These are phyloP conservation scores for Bryum argenteum DNA, from an alignment of 225 moss, liverwort and hornwort genomes.

Conservation along the genomic window DNA sequence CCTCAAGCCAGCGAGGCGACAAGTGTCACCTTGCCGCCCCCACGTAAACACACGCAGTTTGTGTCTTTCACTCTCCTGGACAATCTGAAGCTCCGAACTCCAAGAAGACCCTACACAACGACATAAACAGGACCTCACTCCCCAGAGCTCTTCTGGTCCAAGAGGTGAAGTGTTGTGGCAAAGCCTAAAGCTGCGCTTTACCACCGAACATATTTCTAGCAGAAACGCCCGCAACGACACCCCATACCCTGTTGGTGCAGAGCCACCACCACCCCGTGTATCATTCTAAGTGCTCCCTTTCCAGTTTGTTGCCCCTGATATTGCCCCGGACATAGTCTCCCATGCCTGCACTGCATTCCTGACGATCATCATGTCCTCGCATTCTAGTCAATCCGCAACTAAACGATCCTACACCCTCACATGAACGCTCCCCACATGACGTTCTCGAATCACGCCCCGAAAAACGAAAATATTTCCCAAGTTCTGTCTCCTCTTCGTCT, in stretches of 20 bases:
- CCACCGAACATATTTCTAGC: background rate
- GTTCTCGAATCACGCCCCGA: background rate
- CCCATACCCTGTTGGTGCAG: conserved; percentile 17
- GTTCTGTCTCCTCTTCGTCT: background rate
- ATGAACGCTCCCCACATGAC: background rate
- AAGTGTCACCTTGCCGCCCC: conserved; percentile 52
- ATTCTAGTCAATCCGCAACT: background rate
- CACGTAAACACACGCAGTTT: conserved; percentile 26
- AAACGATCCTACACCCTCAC: no score
- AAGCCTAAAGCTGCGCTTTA: background rate
- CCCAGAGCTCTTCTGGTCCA: background rate
- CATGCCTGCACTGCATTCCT: conserved; percentile 11
- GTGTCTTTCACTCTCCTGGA: background rate
- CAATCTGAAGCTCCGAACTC: background rate
- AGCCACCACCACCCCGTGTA: conserved; percentile 5
- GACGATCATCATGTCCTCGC: conserved; percentile 24
- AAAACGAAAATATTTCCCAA: background rate
- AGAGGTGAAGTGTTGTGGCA: background rate
- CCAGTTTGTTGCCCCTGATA: conserved; percentile 19
- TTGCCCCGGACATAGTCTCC: background rate
- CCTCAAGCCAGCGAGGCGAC: conserved; percentile 44
- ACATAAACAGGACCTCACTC: background rate
- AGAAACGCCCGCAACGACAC: conserved; percentile 15
- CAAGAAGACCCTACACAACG: conserved; percentile 5
- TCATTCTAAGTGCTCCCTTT: conserved; percentile 15